phyloP scores from a whole-genome alignment of 2,329 filamentous ascomycete genomes.

The Alternaria postmessia region DNA sequence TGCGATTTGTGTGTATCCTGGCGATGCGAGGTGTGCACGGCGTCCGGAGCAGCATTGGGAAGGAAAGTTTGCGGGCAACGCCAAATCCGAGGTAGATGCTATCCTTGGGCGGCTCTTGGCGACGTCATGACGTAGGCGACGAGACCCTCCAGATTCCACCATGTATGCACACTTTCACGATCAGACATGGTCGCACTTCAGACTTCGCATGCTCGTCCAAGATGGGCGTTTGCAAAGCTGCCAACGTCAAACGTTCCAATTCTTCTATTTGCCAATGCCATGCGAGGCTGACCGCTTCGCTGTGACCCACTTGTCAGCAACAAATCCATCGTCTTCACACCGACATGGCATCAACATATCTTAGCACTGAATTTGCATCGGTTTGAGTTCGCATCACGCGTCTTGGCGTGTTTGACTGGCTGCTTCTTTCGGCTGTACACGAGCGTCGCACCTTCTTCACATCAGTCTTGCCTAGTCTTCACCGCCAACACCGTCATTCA shows the following conservation, averaged over 20 bases:
- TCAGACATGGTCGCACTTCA: background rate
- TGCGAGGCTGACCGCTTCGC: background rate
- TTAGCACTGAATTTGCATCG: background rate
- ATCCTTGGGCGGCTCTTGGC: constrained; percentile 12
- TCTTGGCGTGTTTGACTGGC: constrained; percentile 20
- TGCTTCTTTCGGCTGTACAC: constrained; percentile 15
- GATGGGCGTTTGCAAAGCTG: background rate
- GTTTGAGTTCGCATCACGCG: background rate
- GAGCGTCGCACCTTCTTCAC: constrained; percentile 19
- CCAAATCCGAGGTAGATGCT: constrained; percentile 1
- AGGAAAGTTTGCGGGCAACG: constrained; percentile 1
- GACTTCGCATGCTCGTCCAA: background rate
- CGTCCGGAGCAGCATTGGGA: constrained; percentile 31
- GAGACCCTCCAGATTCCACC: background rate
- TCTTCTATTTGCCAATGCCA: background rate
- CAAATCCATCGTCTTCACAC: background rate
- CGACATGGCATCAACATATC: background rate
- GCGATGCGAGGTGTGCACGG: constrained; percentile 23
- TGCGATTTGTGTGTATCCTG: constrained; percentile 18
- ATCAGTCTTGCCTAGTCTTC: constrained; percentile 16
- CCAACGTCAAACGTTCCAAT: background rate
- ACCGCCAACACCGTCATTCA: background rate
- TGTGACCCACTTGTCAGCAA: constrained; percentile 3
- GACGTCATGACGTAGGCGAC: constrained; percentile 8
- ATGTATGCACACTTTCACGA: background rate